Base-by-base conservation (phyloP, 176 grass and related monocot genomes). In the Carex cristatella region DNA sequence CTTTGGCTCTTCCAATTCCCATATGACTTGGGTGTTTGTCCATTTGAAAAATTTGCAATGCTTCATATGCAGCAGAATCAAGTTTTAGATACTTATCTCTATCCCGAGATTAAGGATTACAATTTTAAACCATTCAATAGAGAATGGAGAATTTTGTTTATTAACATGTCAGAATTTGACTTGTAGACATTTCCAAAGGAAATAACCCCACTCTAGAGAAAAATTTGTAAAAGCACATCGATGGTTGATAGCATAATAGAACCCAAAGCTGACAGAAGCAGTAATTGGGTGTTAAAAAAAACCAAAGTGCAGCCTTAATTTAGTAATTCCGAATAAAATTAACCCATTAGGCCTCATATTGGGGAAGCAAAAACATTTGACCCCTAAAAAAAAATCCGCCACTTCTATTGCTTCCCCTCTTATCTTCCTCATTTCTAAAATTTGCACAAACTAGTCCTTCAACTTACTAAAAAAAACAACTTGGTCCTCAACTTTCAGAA, bases 71-170 rank as follows among this genome's bases (percentile, higher is more conserved):
- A 86, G 92, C 90, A 82, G 95, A 91, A 85, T 98, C 95, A 30
- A 94, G 89, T 93, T 98, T 98, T 56, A 98, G 86, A 89, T 91
- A 98, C 85, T 89, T 98, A 3, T 98, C 89, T 90, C 95, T 98
- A 87, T 86, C 59, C 57, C 65, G 80, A 7, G 28, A 56, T 78
- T 51, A 78, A 78, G 74, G 64, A 55, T 83, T 66, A 51, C 42
- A 69, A 4, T 32, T 12, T 81, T 68, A 35, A 83, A 67, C 12
- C 11, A 68, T 83, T 65, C 27, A 77, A 77, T 54, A 77, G 37
- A 51, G 18, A 74, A 49, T 10, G 15, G 19, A 74, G 70, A 74
- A 74, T 51, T 74, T 74, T 46, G 3, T 46, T 28, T 74, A 74
- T 53, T 23, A 51, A 49, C 18, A 74, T 74, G 44, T 11, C 70